Evolutionary conservation across 139 green algal species (phyloP), one percentile per base, ranked within the genome.

Genomic region (Pleodorina starrii): DNA sequence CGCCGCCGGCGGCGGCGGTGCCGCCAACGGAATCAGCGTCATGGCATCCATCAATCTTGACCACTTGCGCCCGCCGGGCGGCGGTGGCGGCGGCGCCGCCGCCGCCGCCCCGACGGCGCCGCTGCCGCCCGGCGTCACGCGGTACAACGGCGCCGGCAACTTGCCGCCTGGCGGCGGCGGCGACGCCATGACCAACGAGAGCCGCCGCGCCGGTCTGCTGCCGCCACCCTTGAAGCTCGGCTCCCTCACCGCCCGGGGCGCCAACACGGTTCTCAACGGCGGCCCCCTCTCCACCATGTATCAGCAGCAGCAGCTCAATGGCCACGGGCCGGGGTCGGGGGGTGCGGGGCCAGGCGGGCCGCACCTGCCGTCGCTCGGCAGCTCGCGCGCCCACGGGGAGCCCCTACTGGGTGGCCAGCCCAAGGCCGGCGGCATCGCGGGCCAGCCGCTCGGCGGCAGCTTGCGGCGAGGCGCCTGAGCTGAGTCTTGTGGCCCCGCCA

Each of bases 51-150:
- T 86, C 29, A 86, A 59, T 40, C 68, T 86, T 29, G 79, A 86
- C 54, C 57, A 75, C 38, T 27, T 86, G 0, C 38, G 40, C 19
- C 57, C 57, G 57, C 79, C 79, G 0, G 57, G 38, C 9, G 4
- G 17, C 29, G 16, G 50, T 48, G 35, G 12, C 48, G 32, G 32
- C 36, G 32, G n/a, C 16, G 6, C 23, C 46, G 32, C 29, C 75
- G 50, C 43, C 77, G 42, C 42, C 25, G 73, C 27, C 38, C 11
- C 40, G 38, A 21, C 38, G 50, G 77, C 48, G 19, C 32, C 35
- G 77, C 82, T 88, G 66, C 82, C 82, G 46, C 82, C 82, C 1
- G 82, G 82, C 63, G 82, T 88, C 10, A 88, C 82, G n/a, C 82
- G 82, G 35, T 88, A 88, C 68, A 35, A 48, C 25, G 44, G 17